phyloP scores from a whole-genome alignment of 768 basidiomycete species.

The Postia placenta region DNA sequence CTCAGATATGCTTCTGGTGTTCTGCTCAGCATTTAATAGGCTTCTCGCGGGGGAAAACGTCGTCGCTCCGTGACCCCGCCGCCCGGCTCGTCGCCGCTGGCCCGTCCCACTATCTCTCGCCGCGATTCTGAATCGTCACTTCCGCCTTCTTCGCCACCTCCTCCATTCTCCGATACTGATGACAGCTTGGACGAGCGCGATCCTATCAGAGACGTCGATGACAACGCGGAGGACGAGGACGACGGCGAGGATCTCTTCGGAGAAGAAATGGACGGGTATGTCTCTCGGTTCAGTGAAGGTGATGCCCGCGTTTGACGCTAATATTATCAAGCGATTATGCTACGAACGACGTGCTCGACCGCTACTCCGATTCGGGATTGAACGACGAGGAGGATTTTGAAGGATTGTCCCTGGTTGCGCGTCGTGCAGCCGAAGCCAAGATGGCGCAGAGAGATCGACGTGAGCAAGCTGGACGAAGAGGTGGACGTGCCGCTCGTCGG shows the following conservation, averaged over 20 bases:
- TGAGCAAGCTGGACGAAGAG: conserved; percentile 60
- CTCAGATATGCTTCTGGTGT: not conserved
- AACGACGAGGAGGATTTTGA: conserved; percentile 75
- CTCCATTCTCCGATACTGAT: conserved; percentile 43
- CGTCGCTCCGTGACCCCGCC: conserved; percentile 46
- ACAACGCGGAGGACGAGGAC: conserved; percentile 72
- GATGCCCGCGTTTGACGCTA: conserved; percentile 1
- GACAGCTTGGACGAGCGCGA: conserved; percentile 37
- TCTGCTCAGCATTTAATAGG: conserved; percentile 9
- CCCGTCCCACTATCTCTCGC: conserved; percentile 38
- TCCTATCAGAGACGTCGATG: conserved; percentile 75
- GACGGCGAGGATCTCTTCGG: conserved; percentile 93
- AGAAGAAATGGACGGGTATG: conserved; percentile 69
- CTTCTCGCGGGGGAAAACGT: conserved; percentile 56
- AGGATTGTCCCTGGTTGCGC: conserved; percentile 59
- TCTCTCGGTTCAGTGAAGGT: conserved; percentile 10
- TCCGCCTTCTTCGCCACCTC: conserved; percentile 46
- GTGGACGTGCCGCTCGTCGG: conserved; percentile 69
- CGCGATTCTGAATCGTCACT: conserved; percentile 68
- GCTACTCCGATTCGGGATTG: conserved; percentile 81
- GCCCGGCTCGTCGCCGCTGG: conserved; percentile 43
- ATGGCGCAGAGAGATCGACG: conserved; percentile 87
- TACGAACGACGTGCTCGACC: conserved; percentile 74
- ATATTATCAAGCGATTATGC: conserved; percentile 67
- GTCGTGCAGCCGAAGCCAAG: conserved; percentile 77